A percentile compares a stretch with the other conserved stretches of the same genome.
Conservation (phyloP, 495 filamentous ascomycete genomes). For the Aspergillus haitiensis region DNA sequence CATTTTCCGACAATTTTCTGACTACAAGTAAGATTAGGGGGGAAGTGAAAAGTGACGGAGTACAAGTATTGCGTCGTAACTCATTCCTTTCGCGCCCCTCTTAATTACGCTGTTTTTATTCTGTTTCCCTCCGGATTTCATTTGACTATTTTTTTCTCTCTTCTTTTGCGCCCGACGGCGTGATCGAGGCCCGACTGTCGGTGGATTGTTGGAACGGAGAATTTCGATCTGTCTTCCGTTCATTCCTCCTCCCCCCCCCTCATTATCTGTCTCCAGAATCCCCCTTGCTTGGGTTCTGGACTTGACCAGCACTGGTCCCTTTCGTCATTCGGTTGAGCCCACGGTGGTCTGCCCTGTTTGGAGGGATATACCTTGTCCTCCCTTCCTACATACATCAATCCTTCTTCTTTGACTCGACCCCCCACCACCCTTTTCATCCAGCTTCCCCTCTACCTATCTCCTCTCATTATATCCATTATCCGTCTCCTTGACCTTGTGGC, state of each 20-base stretch:
- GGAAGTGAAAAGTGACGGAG: neutral
- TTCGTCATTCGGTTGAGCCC: constrained; percentile 14
- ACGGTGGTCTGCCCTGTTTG: neutral
- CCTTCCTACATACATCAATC: constrained; percentile 1
- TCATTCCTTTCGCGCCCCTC: neutral
- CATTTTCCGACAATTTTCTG: constrained; percentile 2
- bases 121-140: too few relatives aligned
- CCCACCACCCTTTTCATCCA: neutral
- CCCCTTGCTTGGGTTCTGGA: constrained; percentile 17
- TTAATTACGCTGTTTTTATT: too few relatives aligned
- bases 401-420: constrained; percentile 4
- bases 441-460: constrained; percentile 5
- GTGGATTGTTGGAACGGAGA: constrained; percentile 26
- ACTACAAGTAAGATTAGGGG: neutral
- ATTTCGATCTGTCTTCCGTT: constrained; percentile 18
- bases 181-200: constrained; percentile 23
- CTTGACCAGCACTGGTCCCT: constrained; percentile 4
- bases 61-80: constrained; percentile 1
- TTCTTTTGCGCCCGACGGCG: constrained; percentile 25
- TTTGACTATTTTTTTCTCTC: neutral
- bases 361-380: constrained; percentile 5
- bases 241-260: constrained; percentile 23
- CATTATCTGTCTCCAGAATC: constrained; percentile 8
- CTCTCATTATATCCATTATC: constrained; percentile 7
- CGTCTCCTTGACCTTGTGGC: constrained; percentile 15